Conservation (phyloP, 2,329 filamentous ascomycete species). For the Trichophyton rubrum region DNA sequence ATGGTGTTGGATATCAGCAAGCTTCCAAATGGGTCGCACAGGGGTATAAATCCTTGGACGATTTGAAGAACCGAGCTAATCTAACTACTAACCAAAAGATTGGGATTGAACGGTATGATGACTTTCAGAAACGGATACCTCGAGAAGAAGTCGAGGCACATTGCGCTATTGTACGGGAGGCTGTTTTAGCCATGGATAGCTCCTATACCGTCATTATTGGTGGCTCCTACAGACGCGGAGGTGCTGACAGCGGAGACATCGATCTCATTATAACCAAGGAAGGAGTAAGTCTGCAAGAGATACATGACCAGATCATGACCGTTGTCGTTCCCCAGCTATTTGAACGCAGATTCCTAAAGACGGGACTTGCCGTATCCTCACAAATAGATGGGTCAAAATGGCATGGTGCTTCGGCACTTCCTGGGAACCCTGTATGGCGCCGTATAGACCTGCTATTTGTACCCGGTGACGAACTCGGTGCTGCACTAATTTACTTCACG, state of each 20-base stretch:
- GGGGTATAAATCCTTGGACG: conserved; percentile 62
- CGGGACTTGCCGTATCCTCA: conserved; percentile 49
- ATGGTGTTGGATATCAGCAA: conserved; percentile 59
- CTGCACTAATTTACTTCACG: conserved; percentile 86
- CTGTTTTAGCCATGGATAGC: conserved; percentile 49
- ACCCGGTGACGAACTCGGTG: conserved; percentile 65
- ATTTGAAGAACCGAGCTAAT: conserved; percentile 49
- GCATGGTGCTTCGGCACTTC: conserved; percentile 72
- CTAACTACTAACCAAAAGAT: conserved; percentile 59
- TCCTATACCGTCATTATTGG: conserved; percentile 59
- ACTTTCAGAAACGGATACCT: conserved; percentile 68
- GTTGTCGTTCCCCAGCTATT: conserved; percentile 52
- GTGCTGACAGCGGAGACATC: conserved; percentile 63
- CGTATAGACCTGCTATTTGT: conserved; percentile 78
- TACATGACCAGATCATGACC: conserved; percentile 51
- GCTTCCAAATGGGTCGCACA: conserved; percentile 65
- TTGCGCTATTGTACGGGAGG: conserved; percentile 49
- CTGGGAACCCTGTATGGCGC: conserved; percentile 52
- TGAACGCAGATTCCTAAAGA: conserved; percentile 53
- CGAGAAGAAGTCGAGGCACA: conserved; percentile 61
- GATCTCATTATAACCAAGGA: conserved; percentile 70
- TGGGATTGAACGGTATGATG: conserved; percentile 66
- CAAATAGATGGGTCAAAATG: conserved; percentile 59
- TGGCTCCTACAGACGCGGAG: conserved; percentile 75
- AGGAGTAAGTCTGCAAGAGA: conserved; percentile 43